A percentile compares a stretch with the other conserved stretches of the same genome.
These are phyloP conservation scores for Amanita exitialis DNA, from an alignment of 768 basidiomycete species.

Conservation along the genomic window DNA sequence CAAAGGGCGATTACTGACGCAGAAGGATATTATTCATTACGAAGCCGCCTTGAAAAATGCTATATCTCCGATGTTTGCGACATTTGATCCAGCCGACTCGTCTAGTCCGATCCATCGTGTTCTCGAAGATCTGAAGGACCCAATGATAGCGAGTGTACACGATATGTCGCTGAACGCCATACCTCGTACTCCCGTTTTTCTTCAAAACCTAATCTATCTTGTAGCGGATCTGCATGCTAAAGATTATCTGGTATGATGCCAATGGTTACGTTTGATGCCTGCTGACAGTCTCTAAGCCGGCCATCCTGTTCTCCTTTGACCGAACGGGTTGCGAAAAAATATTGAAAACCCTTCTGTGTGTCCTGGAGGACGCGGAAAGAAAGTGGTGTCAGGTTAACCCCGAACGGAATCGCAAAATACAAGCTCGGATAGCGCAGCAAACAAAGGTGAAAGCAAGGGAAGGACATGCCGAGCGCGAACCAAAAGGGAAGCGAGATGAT, in stretches of 20 bases:
- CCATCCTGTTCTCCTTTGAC: conserved; percentile 61
- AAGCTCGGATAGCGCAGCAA: conserved; percentile 40
- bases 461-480: conserved; percentile 31
- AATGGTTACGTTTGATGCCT: neutral
- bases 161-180: conserved; percentile 17
- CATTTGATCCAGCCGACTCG: conserved; percentile 23
- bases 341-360: conserved; percentile 24
- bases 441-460: conserved; percentile 28
- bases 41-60: conserved; percentile 41
- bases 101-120: conserved; percentile 26
- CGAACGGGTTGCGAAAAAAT: conserved; percentile 48
- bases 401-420: conserved; percentile 40
- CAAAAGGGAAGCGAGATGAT: conserved; percentile 24
- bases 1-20: conserved; percentile 29
- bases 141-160: conserved; percentile 13
- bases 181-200: conserved; percentile 23
- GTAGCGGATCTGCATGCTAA: conserved; percentile 46
- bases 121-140: conserved; percentile 28
- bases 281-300: conserved; percentile 31
- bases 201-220: conserved; percentile 36
- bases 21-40: conserved; percentile 52
- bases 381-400: conserved; percentile 36
- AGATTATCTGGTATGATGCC: conserved; percentile 41
- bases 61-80: conserved; percentile 25
- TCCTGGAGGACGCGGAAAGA: conserved; percentile 33